Evolutionary conservation across 2,329 filamentous ascomycete genomes (phyloP).

Genomic region (Trichoderma gracile): DNA sequence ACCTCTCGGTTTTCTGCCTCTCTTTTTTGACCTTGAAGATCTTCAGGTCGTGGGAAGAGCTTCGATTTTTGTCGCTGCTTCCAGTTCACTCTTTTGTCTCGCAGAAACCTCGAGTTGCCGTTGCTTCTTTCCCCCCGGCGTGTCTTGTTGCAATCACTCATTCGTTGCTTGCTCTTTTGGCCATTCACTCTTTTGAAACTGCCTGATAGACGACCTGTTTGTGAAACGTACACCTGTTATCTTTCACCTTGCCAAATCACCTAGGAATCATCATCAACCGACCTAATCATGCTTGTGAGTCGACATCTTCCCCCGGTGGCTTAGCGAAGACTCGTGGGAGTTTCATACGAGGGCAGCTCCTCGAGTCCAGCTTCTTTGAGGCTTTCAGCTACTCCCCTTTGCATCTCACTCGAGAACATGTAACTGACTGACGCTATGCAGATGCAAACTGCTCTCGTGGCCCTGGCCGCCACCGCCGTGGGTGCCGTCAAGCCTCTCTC

Average conservation of each 20-base stretch:
- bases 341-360: neutral
- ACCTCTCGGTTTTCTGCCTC: conserved; percentile 12
- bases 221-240: neutral
- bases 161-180: neutral
- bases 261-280: conserved; percentile 15
- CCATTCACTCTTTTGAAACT: too few relatives aligned
- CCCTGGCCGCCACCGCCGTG: conserved; percentile 54
- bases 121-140: neutral
- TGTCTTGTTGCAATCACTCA: conserved; percentile 11
- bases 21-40: too few relatives aligned
- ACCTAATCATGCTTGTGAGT: conserved; percentile 27
- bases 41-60: conserved; percentile 13
- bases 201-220: neutral
- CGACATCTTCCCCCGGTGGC: neutral
- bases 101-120: conserved; percentile 10
- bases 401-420: neutral
- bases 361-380: neutral
- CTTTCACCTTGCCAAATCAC: neutral
- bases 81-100: conserved; percentile 23
- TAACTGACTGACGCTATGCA: conserved; percentile 23
- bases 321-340: neutral
- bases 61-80: conserved; percentile 16
- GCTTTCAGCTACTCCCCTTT: neutral
- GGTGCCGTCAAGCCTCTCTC: conserved; percentile 59
- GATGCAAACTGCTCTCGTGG: conserved; percentile 51